Percentiles rank a stretch among this genome's conserved stretches.
Conservation (phyloP, 768 basidiomycete species). For the Leccinellum rugosiceps region DNA sequence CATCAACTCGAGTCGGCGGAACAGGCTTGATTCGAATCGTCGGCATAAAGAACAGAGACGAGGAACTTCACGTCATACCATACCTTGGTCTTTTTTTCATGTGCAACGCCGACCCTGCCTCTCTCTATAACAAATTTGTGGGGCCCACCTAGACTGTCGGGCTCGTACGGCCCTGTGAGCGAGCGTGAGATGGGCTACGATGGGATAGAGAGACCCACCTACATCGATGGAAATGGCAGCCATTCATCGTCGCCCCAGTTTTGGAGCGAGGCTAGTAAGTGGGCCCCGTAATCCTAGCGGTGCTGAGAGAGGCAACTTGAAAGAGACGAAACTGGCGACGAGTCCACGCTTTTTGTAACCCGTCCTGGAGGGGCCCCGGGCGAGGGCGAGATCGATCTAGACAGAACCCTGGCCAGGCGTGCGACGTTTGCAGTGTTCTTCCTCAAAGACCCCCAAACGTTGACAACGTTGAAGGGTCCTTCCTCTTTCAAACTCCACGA, state of each 20-base stretch:
- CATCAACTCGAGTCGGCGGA: conserved; percentile 39
- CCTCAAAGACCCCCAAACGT: not conserved
- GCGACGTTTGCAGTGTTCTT: too few relatives aligned
- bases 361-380: too few relatives aligned
- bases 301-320: not conserved
- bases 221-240: too few relatives aligned
- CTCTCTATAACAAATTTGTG: conserved; percentile 45
- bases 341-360: conserved; percentile 18
- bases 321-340: conserved; percentile 19
- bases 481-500: conserved; percentile 22
- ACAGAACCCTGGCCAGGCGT: not conserved
- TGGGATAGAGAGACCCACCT: conserved; percentile 38
- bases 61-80: conserved; percentile 32
- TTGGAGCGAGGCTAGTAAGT: too few relatives aligned
- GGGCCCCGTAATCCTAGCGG: too few relatives aligned
- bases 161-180: conserved; percentile 14
- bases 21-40: conserved; percentile 22
- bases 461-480: not conserved
- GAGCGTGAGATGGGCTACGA: conserved; percentile 12
- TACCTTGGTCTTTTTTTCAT: conserved; percentile 34
- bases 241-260: too few relatives aligned
- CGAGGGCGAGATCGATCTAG: conserved; percentile 12
- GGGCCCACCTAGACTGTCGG: conserved; percentile 42
- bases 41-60: not conserved
- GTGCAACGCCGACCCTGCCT: conserved; percentile 50